Base-by-base conservation (phyloP, 371 early-diverging fungal species). In the Blastocladiella emersonii region DNA sequence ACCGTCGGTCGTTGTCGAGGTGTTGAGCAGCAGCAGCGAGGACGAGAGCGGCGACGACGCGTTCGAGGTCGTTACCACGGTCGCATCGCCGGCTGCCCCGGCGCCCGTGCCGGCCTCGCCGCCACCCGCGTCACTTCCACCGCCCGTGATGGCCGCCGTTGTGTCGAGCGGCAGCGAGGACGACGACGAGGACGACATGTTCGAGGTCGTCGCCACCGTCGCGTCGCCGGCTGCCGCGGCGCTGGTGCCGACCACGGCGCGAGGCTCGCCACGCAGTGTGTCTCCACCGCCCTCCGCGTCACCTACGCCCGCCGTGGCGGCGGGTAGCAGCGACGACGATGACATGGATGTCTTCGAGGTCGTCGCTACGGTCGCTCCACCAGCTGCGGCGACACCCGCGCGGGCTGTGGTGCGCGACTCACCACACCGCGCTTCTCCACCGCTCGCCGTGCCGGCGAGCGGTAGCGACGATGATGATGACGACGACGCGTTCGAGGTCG, bases 401-500 rank as follows among this genome's bases (percentile, higher is more conserved):
- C n/a, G n/a, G n/a, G n/a, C n/a, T n/a, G n/a, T n/a, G n/a, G n/a
- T n/a, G n/a, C n/a, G n/a, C n/a, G n/a, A n/a, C n/a, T n/a, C n/a
- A n/a, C n/a, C n/a, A n/a, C n/a, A n/a, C n/a, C n/a, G n/a, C n/a
- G n/a, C n/a, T n/a, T n/a, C n/a, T n/a, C n/a, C n/a, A n/a, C n/a
- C n/a, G n/a, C n/a, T n/a, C n/a, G n/a, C n/a, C n/a, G n/a, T n/a
- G n/a, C n/a, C n/a, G n/a, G n/a, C n/a, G n/a, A n/a, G n/a, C n/a
- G n/a, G n/a, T n/a, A n/a, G n/a, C n/a, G n/a, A 72, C 13, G 68
- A 67, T 35, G 68, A 73, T 41, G 76, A 74, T 56, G 75, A 74
- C 53, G 68, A 74, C 23, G 67, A 70, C 37, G 30, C 25, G 34
- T n/a, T 66, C 10, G 66, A 57, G 5, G 44, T 73, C 10, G 56